These are phyloP conservation scores for Sporobolus alterniflorus DNA, from an alignment of 202 grass and related monocot species.

Conservation along the genomic window DNA sequence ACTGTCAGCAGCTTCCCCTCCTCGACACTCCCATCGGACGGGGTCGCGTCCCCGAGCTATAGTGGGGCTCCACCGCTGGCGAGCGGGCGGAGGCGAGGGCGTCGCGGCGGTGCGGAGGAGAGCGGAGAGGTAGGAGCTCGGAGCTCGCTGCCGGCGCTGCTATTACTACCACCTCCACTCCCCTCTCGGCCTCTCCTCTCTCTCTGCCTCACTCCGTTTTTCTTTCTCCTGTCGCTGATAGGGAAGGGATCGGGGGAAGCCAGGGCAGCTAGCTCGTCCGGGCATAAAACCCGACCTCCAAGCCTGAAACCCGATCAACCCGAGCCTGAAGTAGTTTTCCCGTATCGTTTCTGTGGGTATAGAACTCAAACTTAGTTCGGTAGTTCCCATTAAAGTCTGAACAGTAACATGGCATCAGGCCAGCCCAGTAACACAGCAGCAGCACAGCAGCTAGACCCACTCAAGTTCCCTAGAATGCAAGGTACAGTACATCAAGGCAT, in stretches of 20 bases:
- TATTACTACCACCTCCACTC: not conserved
- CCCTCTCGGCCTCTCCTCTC: not conserved
- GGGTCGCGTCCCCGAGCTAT: not conserved
- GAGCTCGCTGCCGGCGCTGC: conserved; percentile 7
- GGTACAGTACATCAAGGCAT: too few species aligned
- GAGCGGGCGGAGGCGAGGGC: not conserved
- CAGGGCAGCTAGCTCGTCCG: not conserved
- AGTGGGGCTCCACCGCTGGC: not conserved
- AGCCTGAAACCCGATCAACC: too few species aligned
- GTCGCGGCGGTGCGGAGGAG: not conserved
- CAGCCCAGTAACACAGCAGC: too few species aligned
- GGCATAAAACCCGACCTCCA: too few species aligned
- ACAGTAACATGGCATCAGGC: too few species aligned
- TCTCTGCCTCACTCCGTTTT: not conserved
- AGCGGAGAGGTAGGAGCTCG: not conserved
- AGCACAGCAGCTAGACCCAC: too few species aligned
- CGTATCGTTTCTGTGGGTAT: too few species aligned
- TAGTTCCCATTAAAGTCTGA: too few species aligned
- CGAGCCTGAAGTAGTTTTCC: too few species aligned
- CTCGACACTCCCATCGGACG: not conserved
- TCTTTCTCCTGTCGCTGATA: not conserved
- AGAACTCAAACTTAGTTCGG: too few species aligned
- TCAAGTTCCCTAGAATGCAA: too few species aligned
- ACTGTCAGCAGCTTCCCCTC: conserved; percentile 17
- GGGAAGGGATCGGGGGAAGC: not conserved